phyloP scores from a whole-genome alignment of 148 eudicot species.

The Dianthus caryophyllus region DNA sequence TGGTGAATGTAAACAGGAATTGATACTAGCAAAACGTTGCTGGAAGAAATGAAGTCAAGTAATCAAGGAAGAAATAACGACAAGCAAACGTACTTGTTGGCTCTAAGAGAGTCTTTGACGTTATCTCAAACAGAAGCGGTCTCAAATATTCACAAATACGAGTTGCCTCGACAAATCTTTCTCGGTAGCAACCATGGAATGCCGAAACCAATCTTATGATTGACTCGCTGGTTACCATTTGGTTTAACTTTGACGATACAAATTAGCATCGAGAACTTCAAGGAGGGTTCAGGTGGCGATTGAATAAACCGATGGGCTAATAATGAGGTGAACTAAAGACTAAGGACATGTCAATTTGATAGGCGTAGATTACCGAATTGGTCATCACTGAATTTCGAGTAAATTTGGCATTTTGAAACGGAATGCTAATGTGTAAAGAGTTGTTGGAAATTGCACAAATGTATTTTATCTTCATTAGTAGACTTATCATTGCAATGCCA shows the following conservation, averaged over 20 bases:
- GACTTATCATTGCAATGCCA: no score
- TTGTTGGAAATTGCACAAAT: no score
- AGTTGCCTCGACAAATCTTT: constrained; percentile 53
- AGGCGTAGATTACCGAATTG: no score
- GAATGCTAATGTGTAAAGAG: no score
- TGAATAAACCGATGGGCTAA: neutral
- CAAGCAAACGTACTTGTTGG: constrained; percentile 37
- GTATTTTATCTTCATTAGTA: no score
- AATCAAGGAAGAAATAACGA: constrained; percentile 27
- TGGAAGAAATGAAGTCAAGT: constrained; percentile 56
- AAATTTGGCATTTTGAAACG: no score
- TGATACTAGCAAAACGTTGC: constrained; percentile 53
- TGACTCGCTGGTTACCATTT: constrained; percentile 23
- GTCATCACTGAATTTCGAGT: no score
- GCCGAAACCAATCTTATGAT: constrained; percentile 79
- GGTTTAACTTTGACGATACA: neutral
- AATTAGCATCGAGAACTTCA: neutral
- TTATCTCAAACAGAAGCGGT: constrained; percentile 40
- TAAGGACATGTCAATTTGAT: no score
- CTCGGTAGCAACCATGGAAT: constrained; percentile 52
- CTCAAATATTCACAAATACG: constrained; percentile 49
- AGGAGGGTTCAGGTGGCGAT: neutral
- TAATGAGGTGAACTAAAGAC: neutral
- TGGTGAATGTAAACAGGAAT: constrained; percentile 46
- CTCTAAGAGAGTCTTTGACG: constrained; percentile 42